These are phyloP conservation scores for Alternaria consortialis DNA, from an alignment of 2,329 filamentous ascomycete species.

Conservation along the genomic window DNA sequence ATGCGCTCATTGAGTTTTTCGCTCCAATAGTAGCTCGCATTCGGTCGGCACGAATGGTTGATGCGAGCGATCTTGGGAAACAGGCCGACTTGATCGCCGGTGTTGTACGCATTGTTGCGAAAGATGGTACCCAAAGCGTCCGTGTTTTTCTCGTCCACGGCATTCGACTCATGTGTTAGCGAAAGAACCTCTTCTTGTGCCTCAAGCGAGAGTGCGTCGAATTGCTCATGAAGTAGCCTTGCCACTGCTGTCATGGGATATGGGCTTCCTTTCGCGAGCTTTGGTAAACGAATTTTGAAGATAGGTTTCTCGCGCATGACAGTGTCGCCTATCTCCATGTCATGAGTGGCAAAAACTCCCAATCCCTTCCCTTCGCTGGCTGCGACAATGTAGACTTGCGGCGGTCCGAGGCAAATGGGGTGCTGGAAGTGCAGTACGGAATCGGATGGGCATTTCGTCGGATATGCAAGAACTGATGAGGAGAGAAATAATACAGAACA, in stretches of 20 bases:
- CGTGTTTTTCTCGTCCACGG: constrained; percentile 23
- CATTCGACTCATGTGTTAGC: constrained; percentile 36
- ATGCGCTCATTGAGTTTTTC: constrained; percentile 38
- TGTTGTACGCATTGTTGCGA: constrained; percentile 50
- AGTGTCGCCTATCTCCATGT: constrained; percentile 51
- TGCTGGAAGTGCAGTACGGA: constrained; percentile 25
- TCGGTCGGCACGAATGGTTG: constrained; percentile 50
- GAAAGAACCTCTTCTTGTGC: constrained; percentile 39
- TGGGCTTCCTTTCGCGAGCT: constrained; percentile 34
- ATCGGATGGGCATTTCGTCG: constrained; percentile 20
- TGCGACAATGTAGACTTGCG: constrained; percentile 39
- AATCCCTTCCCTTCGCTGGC: constrained; percentile 54
- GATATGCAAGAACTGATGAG: constrained; percentile 7
- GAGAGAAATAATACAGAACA: background rate
- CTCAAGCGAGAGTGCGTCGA: constrained; percentile 30
- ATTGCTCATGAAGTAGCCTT: constrained; percentile 34
- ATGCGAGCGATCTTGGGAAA: constrained; percentile 50
- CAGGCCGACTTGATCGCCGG: constrained; percentile 41
- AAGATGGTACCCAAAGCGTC: constrained; percentile 45
- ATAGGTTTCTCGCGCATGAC: constrained; percentile 54
- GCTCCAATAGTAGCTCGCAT: constrained; percentile 52
- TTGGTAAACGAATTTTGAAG: constrained; percentile 44
- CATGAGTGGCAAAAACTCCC: constrained; percentile 52
- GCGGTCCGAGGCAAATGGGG: constrained; percentile 34
- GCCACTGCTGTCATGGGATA: constrained; percentile 39